phyloP scores from a whole-genome alignment of 345 rosid species.

The Lepidium aucheri region DNA sequence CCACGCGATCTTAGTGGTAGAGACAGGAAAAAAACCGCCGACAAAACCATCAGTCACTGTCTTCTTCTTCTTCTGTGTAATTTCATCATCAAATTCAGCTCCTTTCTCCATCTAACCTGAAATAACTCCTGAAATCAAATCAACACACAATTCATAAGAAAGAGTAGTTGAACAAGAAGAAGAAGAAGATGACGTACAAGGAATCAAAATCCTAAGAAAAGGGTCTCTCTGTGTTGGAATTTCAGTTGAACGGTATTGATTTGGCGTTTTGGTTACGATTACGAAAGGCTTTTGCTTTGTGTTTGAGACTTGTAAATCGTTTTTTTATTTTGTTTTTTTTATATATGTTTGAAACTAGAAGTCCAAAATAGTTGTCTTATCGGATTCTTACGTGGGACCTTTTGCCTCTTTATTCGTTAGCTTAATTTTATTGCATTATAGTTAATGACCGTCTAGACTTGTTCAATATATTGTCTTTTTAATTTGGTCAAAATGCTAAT shows the following conservation, averaged over 20 bases:
- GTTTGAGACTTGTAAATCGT: background rate
- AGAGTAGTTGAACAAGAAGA: background rate
- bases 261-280: slow-evolving; percentile 26
- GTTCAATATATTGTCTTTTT: background rate
- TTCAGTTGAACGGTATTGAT: slow-evolving; percentile 29
- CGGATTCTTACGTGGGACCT: slow-evolving; percentile 22
- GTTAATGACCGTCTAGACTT: background rate
- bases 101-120: slow-evolving; percentile 25
- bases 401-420: background rate
- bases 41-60: slow-evolving; percentile 35
- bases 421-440: slow-evolving; percentile 23
- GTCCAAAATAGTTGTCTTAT: slow-evolving; percentile 20
- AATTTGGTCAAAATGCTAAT: background rate
- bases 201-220: background rate
- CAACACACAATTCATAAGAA: background rate
- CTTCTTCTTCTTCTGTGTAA: slow-evolving; percentile 32
- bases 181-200: slow-evolving; percentile 24
- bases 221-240: background rate
- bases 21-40: slow-evolving; percentile 65
- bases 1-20: slow-evolving; percentile 65
- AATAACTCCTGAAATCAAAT: background rate
- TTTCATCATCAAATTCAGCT: background rate
- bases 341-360: background rate
- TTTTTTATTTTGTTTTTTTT: background rate
- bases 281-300: slow-evolving; percentile 15